These are phyloP conservation scores for Penicillium nordicum DNA, from an alignment of 2,329 filamentous ascomycete genomes.

Conservation along the genomic window DNA sequence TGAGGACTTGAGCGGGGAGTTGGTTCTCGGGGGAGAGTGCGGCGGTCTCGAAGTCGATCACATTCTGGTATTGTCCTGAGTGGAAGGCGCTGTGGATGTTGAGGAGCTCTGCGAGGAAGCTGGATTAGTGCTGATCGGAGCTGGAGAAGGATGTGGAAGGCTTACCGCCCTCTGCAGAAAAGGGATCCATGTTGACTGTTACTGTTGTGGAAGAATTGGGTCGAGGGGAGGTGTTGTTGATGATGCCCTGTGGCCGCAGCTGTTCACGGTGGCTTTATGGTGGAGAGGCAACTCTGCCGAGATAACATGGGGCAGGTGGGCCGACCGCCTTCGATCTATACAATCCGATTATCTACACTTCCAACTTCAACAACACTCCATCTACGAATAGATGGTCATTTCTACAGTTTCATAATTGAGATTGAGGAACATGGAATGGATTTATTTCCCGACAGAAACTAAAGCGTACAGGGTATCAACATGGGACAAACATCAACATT, in stretches of 20 bases:
- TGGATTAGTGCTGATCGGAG: constrained; percentile 1
- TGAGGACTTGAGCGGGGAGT: constrained; percentile 71
- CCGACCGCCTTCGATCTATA: constrained; percentile 22
- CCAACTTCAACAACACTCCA: background rate
- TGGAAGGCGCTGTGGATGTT: constrained; percentile 66
- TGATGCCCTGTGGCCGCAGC: constrained; percentile 17
- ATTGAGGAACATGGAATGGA: too few relatives aligned
- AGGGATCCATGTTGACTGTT: constrained; percentile 55
- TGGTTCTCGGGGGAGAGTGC: constrained; percentile 75
- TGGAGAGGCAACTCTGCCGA: constrained; percentile 18
- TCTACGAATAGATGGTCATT: background rate
- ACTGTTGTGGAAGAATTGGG: constrained; percentile 7
- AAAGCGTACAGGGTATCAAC: background rate
- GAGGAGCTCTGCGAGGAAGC: constrained; percentile 54
- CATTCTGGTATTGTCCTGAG: constrained; percentile 79
- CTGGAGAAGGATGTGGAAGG: background rate
- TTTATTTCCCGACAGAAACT: background rate
- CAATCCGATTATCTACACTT: background rate
- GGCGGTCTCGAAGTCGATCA: constrained; percentile 79
- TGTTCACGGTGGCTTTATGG: constrained; percentile 23
- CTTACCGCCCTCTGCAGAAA: constrained; percentile 61
- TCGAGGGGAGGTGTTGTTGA: constrained; percentile 16
- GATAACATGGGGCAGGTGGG: constrained; percentile 13
- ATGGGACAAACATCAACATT: too few relatives aligned
- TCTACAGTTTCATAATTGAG: background rate